Percentiles rank a stretch among this genome's conserved stretches.
phyloP scores from a whole-genome alignment of 805 yeast genomes.

The Starmerella khaoyaiensis region DNA sequence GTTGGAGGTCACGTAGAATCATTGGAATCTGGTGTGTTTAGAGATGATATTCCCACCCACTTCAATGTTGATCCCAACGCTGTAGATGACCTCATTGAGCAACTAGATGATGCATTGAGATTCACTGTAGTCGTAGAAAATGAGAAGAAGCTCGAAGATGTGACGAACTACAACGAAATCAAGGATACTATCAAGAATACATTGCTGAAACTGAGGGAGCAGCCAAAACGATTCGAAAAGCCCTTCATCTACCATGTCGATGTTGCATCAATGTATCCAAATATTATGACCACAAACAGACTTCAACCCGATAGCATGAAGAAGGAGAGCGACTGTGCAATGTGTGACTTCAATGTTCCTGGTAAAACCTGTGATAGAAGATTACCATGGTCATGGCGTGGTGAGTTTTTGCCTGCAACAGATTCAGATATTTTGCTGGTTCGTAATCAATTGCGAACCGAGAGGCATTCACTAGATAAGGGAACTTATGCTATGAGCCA shows the following conservation, averaged over 20 bases:
- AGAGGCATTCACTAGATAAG: no score
- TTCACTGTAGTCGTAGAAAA: conserved; percentile 79
- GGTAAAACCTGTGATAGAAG: conserved; percentile 88
- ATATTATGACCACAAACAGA: conserved; percentile 94
- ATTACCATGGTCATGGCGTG: conserved; percentile 96
- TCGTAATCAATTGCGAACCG: conserved; percentile 67
- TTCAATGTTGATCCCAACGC: conserved; percentile 74
- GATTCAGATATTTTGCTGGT: conserved; percentile 86
- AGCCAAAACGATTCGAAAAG: conserved; percentile 54
- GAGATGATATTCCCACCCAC: conserved; percentile 68
- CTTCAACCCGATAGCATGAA: conserved; percentile 98
- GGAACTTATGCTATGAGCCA: no score
- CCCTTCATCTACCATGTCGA: conserved; percentile 95
- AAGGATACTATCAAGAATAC: conserved; percentile 41
- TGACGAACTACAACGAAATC: conserved; percentile 60
- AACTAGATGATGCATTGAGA: conserved; percentile 61
- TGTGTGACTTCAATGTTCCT: conserved; percentile 93
- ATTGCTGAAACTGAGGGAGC: conserved; percentile 45
- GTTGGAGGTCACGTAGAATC: conserved; percentile 99
- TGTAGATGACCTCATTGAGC: conserved; percentile 61
- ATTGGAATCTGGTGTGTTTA: conserved; percentile 91
- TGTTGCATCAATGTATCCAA: conserved; percentile 99
- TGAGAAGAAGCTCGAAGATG: conserved; percentile 48
- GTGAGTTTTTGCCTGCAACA: conserved; percentile 84
- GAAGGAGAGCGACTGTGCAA: conserved; percentile 86